Evolutionary conservation across 495 filamentous ascomycete genomes (phyloP), one percentile per base, ranked within the genome.

Genomic region (Evernia prunastri): DNA sequence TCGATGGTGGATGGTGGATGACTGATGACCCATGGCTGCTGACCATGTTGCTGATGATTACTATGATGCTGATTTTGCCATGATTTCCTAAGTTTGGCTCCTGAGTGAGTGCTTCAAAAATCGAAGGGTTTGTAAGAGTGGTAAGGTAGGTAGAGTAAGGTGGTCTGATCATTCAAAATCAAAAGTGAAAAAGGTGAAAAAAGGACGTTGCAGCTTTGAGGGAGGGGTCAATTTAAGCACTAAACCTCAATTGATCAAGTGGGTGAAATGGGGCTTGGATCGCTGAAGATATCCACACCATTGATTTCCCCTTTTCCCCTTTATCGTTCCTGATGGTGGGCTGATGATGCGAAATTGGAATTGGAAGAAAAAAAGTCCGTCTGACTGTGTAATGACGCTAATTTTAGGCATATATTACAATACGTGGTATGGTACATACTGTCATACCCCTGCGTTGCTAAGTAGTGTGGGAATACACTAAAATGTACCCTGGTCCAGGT

Each of bases 391-490:
- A 57, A 36, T 31, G 10, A 4, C 23, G n/a, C 60, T 31, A 63
- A 29, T 42, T 56, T 63, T 53, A 53, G 56, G 60, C 18, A 31
- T 53, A 40, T n/a, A 15, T 23, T 63, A 63, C 60, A 45, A 36
- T 63, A 63, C 49, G 13, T 12, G 47, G 35, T 40, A 33, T 33
- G 43, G 3, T 31, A 31, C 10, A 17, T 27, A 27, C 37, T 35
- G n/a, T n/a, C n/a, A n/a, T 23, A 58, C 58, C 63, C 63, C 56
- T 65, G 57, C 18, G 12, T 36, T 42, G 51, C 51, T 62, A 60
- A 53, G 49, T 56, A 57, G 58, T 59, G 39, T 66, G 59, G 64
- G 51, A 65, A 56, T 60, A 60, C 56, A 37, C 57, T 65, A 65
- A 66, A 29, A 17, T 35, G 37, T 40, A 56, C 37, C 60, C 51